Evolutionary conservation across 2,329 filamentous ascomycete species (phyloP).

Genomic region (Pseudohalonectria lignicola): DNA sequence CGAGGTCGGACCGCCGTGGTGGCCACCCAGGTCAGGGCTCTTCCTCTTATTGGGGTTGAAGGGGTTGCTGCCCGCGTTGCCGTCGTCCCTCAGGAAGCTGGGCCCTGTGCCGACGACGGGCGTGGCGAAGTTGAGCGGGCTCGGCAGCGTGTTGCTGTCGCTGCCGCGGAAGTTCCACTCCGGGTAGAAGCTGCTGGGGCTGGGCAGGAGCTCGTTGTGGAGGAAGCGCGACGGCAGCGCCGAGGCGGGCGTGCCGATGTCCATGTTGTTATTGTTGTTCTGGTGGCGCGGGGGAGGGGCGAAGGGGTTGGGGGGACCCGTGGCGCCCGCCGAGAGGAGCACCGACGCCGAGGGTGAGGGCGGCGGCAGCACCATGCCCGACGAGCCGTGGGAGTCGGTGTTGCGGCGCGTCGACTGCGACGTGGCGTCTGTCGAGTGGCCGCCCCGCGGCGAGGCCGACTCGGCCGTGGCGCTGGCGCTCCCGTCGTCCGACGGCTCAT

Average conservation of each 20-base stretch:
- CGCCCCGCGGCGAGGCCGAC: slow-evolving; percentile 41
- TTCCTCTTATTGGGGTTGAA: slow-evolving; percentile 38
- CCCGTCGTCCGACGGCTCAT: slow-evolving; percentile 65
- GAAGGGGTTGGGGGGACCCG: slow-evolving; percentile 90
- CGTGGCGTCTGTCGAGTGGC: slow-evolving; percentile 46
- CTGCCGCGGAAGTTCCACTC: slow-evolving; percentile 70
- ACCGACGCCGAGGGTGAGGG: slow-evolving; percentile 84
- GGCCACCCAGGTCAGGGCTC: slow-evolving; percentile 33
- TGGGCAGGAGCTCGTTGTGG: slow-evolving; percentile 68
- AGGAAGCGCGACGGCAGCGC: slow-evolving; percentile 88
- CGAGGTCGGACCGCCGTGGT: slow-evolving; percentile 25
- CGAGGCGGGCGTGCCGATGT: slow-evolving; percentile 78
- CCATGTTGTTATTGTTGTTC: slow-evolving; percentile 36
- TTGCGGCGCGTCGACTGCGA: slow-evolving; percentile 31
- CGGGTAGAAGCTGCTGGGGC: slow-evolving; percentile 83
- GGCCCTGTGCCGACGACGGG: slow-evolving; percentile 55
- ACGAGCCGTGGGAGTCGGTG: slow-evolving; percentile 47
- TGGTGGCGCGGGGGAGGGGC: slow-evolving; percentile 73
- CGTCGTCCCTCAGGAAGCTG: slow-evolving; percentile 51
- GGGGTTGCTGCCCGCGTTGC: slow-evolving; percentile 7
- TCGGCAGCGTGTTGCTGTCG: slow-evolving; percentile 76
- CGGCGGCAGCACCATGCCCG: slow-evolving; percentile 74
- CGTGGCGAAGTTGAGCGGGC: slow-evolving; percentile 86
- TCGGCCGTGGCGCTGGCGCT: slow-evolving; percentile 64
- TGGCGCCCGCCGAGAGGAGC: slow-evolving; percentile 80